phyloP scores from a whole-genome alignment of 257 asterid genomes.

The Lycium barbarum region DNA sequence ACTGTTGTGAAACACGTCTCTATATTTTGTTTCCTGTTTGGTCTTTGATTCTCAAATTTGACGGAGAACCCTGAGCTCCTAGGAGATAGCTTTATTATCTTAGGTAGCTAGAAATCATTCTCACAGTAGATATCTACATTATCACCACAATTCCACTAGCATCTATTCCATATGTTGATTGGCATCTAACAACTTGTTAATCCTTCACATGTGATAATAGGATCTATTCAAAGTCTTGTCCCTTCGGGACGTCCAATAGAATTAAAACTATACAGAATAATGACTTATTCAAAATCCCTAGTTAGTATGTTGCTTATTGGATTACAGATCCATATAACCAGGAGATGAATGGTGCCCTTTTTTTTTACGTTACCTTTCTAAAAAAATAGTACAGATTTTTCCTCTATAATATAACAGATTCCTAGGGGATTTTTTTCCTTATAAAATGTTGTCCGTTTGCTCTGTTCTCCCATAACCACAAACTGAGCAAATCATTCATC shows the following conservation, averaged over 20 bases:
- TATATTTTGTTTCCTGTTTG: neutral
- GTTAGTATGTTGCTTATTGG: neutral
- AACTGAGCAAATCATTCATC: neutral
- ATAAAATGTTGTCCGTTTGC: neutral
- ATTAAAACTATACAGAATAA: neutral
- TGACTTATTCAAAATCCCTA: constrained; percentile 13
- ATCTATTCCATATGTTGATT: neutral
- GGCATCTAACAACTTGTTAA: neutral
- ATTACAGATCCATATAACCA: constrained; percentile 4
- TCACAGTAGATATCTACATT: constrained; percentile 8
- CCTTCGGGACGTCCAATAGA: neutral
- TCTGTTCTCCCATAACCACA: neutral
- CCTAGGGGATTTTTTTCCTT: neutral
- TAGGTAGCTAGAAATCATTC: neutral
- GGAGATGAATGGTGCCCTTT: neutral
- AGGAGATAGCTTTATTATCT: neutral
- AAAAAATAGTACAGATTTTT: neutral
- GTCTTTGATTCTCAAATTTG: neutral
- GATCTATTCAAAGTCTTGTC: neutral
- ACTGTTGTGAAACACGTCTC: neutral
- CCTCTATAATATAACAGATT: neutral
- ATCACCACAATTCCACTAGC: constrained; percentile 10
- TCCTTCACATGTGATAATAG: constrained; percentile 2
- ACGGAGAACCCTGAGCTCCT: neutral
- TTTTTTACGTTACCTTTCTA: constrained; percentile 2